Percentiles rank a stretch among this genome's conserved stretches.
Evolutionary conservation across 495 filamentous ascomycete genomes (phyloP).

Genomic region (Neurospora sp.): DNA sequence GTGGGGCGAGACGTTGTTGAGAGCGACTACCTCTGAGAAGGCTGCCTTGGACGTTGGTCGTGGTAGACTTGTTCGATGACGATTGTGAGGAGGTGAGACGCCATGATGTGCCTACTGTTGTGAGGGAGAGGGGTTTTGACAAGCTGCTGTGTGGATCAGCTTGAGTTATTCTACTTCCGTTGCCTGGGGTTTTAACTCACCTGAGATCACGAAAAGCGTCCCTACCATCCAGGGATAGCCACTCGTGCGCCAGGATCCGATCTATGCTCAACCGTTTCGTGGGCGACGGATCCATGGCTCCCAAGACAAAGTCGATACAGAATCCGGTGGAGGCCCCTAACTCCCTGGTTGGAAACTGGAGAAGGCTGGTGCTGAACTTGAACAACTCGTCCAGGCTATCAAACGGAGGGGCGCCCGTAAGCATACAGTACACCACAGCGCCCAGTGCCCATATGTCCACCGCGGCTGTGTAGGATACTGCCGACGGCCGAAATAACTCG

Average conservation of each 20-base stretch:
- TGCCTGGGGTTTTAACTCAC: too few relatives aligned
- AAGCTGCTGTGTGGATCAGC: too few relatives aligned
- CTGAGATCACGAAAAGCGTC: background rate
- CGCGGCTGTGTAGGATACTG: background rate
- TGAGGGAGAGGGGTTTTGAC: background rate
- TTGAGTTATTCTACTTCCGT: too few relatives aligned
- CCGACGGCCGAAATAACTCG: background rate
- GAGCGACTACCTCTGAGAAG: background rate
- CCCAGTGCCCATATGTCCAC: constrained; percentile 16
- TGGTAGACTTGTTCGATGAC: background rate
- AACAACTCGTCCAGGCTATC: background rate
- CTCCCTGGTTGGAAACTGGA: background rate
- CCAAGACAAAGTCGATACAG: background rate
- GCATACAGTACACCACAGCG: background rate
- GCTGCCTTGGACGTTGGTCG: background rate
- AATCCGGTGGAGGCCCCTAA: background rate
- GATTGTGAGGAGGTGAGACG: background rate
- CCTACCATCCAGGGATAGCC: background rate
- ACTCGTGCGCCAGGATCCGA: background rate
- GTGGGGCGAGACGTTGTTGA: background rate
- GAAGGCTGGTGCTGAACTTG: background rate
- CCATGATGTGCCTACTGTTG: background rate
- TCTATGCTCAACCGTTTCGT: background rate
- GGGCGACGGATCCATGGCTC: background rate
- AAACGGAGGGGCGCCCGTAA: background rate